Conservation (phyloP, 768 basidiomycete genomes). For the Filobasidium floriforme region DNA sequence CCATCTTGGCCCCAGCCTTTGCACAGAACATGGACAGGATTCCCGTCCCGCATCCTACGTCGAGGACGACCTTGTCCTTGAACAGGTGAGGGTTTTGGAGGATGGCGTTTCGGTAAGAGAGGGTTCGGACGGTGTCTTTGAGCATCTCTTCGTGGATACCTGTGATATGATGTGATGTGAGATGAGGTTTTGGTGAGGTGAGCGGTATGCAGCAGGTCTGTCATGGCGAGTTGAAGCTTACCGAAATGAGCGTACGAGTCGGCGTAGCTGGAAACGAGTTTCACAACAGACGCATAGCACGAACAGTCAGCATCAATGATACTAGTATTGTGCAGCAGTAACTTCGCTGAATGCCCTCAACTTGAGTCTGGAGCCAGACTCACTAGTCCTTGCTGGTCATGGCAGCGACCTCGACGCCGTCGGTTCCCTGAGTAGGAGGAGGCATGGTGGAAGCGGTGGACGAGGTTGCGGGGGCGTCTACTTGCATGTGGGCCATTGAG, state of each 20-base stretch:
- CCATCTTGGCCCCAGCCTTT: constrained; percentile 86
- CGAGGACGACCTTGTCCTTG: constrained; percentile 90
- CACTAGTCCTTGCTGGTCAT: constrained; percentile 44
- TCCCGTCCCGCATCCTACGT: constrained; percentile 94
- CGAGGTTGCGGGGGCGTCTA: constrained; percentile 17
- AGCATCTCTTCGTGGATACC: constrained; percentile 99
- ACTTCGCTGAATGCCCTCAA: background rate
- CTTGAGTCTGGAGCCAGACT: constrained; percentile 18
- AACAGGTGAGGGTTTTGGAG: constrained; percentile 89
- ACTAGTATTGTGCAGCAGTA: too few relatives aligned
- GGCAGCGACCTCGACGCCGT: constrained; percentile 29
- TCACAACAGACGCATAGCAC: background rate
- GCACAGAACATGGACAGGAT: constrained; percentile 98
- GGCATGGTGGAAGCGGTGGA: constrained; percentile 14
- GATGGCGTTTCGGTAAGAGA: constrained; percentile 90
- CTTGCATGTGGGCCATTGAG: constrained; percentile 10
- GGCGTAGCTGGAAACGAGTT: constrained; percentile 50
- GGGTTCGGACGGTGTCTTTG: constrained; percentile 90
- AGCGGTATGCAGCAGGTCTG: background rate
- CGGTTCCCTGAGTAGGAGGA: constrained; percentile 17
- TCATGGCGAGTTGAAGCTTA: constrained; percentile 43
- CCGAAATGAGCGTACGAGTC: constrained; percentile 95
- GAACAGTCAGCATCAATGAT: background rate
- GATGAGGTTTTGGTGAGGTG: background rate
- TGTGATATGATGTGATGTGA: constrained; percentile 44